Base-by-base conservation (phyloP, 2,329 filamentous ascomycete genomes). In the Aspergillus amoenus region DNA sequence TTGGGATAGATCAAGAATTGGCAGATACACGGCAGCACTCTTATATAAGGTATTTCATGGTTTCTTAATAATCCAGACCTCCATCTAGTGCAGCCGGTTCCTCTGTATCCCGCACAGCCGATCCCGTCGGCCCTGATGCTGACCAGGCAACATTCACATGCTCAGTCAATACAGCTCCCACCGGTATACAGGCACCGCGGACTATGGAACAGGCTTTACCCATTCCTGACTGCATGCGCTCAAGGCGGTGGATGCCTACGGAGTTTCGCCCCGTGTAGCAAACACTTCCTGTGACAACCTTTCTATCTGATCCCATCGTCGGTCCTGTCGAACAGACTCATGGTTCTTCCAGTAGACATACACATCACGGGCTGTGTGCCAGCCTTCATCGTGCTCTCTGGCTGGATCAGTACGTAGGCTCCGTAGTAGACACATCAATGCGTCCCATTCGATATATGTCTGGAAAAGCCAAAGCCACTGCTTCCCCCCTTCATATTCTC, bases 391-490 rank as follows among this genome's bases (percentile, higher is more conserved):
- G 5, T 49, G 24, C 11, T 4, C 18, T 2, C 48, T 44, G 5
- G 18, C 24, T 3, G 51, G 58, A 1, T n/a, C 37, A 2, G 59
- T 21, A n/a, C 61, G 62, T 4, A 64, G 32, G 17, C 56, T 32
- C 4, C 55, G 46, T 2, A 63, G 52, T 8, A 67, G 40, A 46
- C 59, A 60, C 3, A 43, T 44, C 17, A 66, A 42, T 3, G 59
- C 58, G 34, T 65, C 65, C 63, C 64, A 65, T 27, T 67, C 63
- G 5, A 64, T 21, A 34, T 66, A 58, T 2, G 46, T 63, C 47
- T 64, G 63, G n/a, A 65, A 61, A 12, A 57, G 45, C 65, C 65
- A 67, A 3, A 63, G 40, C 64, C 63, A 66, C 17, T 55, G 55
- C 32, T 45, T 53, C 2, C 59, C 55, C 2, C 52, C 59, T 27